These are phyloP conservation scores for Pycnococcus provasolii DNA, from an alignment of 139 green algal species.

Conservation along the genomic window DNA sequence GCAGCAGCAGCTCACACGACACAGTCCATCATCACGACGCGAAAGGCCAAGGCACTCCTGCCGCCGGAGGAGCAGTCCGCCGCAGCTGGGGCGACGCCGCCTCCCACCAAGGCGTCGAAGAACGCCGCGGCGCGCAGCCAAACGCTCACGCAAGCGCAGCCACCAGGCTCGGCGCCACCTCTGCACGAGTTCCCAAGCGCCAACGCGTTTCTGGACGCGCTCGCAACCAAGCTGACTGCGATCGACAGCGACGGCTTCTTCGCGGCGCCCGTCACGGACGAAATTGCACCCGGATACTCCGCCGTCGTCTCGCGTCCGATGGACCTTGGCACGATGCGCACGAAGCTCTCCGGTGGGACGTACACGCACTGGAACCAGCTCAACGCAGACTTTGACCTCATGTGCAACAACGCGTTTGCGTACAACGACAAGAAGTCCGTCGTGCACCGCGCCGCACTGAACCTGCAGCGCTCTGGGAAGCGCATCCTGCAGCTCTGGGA, in stretches of 20 bases:
- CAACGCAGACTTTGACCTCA: constrained; percentile 52
- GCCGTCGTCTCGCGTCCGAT: constrained; percentile 49
- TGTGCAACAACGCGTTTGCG: constrained; percentile 50
- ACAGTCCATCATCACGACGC: no score
- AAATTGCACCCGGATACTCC: constrained; percentile 42
- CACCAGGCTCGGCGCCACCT: no score
- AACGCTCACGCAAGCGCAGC: no score
- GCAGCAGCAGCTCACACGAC: no score
- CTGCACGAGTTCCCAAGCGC: no score
- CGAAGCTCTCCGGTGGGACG: constrained; percentile 36
- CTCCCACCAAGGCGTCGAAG: no score
- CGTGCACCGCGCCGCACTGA: constrained; percentile 45
- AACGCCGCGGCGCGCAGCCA: no score
- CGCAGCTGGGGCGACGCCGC: no score
- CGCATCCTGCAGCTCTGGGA: constrained; percentile 33
- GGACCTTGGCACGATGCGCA: constrained; percentile 41
- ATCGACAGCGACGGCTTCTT: neutral
- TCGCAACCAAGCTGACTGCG: neutral
- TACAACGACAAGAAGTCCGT: constrained; percentile 49
- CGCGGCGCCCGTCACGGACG: neutral
- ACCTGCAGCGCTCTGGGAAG: constrained; percentile 31
- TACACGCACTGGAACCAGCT: constrained; percentile 39
- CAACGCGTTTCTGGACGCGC: neutral
- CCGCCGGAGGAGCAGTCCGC: no score
- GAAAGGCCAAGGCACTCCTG: no score